Evolutionary conservation across 2,329 filamentous ascomycete genomes (phyloP).

Genomic region (Claviceps sorghi): DNA sequence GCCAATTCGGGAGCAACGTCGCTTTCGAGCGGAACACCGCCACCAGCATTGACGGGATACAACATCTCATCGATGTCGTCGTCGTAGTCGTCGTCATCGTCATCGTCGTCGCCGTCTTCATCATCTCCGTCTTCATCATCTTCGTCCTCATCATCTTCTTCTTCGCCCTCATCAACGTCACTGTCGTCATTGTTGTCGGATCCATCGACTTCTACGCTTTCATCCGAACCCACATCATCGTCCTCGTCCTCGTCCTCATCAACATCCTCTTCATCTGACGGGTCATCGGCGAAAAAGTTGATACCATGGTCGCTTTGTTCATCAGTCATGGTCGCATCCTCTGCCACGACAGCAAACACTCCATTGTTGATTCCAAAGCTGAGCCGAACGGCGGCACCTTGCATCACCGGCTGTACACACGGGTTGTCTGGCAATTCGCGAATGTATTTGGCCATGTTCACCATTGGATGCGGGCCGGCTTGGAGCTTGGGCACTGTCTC

Average conservation of each 20-base stretch:
- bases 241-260: constrained; percentile 8
- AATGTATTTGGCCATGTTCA: constrained; percentile 15
- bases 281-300: constrained; percentile 10
- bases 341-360: constrained; percentile 5
- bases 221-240: constrained; percentile 4
- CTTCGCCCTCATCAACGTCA: neutral
- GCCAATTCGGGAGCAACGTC: neutral
- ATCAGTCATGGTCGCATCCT: constrained; percentile 7
- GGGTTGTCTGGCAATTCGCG: constrained; percentile 18
- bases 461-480: constrained; percentile 7
- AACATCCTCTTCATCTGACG: constrained; percentile 9
- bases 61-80: neutral
- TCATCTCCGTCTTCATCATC: neutral
- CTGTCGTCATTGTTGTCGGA: neutral
- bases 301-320: neutral
- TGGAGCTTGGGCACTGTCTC: constrained; percentile 9
- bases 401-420: constrained; percentile 4
- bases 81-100: constrained; percentile 1
- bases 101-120: neutral
- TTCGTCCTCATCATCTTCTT: neutral
- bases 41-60: neutral
- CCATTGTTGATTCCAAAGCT: neutral
- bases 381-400: neutral
- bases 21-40: neutral
- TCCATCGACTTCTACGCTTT: neutral